Evolutionary conservation across 345 rosid genomes (phyloP).

Genomic region (Draba incana): DNA sequence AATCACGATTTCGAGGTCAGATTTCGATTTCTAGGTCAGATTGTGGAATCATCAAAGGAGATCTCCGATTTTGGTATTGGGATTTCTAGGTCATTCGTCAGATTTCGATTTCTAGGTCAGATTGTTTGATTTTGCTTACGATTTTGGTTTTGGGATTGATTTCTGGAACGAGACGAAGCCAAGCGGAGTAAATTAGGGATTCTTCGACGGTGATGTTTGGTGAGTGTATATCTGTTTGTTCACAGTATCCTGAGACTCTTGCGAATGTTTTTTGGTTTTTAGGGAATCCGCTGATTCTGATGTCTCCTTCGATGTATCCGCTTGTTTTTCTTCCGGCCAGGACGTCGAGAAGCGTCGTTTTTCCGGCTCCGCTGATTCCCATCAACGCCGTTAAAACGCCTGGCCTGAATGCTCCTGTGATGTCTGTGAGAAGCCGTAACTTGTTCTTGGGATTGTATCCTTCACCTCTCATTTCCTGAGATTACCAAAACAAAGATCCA

Average conservation of each 20-base stretch:
- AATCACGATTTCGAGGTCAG: no score
- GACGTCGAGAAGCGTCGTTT: conserved; percentile 85
- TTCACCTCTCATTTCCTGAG: conserved; percentile 60
- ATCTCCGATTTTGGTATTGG: no score
- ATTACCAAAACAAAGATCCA: conserved; percentile 5
- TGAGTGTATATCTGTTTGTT: conserved; percentile 84
- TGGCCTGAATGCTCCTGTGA: conserved; percentile 72
- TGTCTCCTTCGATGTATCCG: conserved; percentile 74
- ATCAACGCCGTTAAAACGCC: conserved; percentile 81
- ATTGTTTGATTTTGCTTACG: conserved; percentile 37
- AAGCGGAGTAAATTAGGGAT: conserved; percentile 72
- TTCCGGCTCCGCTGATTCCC: conserved; percentile 94
- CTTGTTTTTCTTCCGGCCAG: conserved; percentile 83
- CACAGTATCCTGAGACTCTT: conserved; percentile 82
- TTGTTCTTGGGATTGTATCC: conserved; percentile 52
- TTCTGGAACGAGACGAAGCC: conserved; percentile 72
- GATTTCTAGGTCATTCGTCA: not conserved
- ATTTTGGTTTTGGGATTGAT: conserved; percentile 58
- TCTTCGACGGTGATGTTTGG: conserved; percentile 72
- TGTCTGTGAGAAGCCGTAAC: conserved; percentile 62
- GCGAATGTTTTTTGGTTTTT: conserved; percentile 81
- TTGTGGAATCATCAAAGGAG: no score
- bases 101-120: conserved; percentile 3
- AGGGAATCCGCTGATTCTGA: conserved; percentile 65
- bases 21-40: no score